Evolutionary conservation across 2,329 filamentous ascomycete genomes (phyloP).

Genomic region (Fusarium caatingaense): DNA sequence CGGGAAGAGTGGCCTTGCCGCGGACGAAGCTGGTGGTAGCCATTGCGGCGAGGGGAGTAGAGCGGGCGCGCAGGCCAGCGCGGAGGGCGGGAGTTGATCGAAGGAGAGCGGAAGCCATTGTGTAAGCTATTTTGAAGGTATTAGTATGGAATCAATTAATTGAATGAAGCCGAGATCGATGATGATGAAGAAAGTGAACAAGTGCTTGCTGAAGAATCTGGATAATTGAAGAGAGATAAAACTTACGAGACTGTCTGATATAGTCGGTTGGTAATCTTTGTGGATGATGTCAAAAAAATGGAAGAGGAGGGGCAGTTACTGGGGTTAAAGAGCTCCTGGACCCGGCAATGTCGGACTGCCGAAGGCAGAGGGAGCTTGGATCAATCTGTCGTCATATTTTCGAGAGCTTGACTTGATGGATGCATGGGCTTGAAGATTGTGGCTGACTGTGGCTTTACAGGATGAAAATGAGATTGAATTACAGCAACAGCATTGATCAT

Average conservation of each 20-base stretch:
- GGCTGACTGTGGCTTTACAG: conserved; percentile 9
- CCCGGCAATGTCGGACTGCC: conserved; percentile 45
- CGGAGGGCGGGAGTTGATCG: conserved; percentile 75
- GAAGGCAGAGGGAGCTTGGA: conserved; percentile 36
- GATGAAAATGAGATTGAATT: not conserved
- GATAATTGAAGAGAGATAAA: not conserved
- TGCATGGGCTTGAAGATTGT: conserved; percentile 7
- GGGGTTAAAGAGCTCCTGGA: conserved; percentile 25
- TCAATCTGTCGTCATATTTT: conserved; percentile 48
- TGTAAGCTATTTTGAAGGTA: conserved; percentile 40
- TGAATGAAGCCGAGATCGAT: not conserved
- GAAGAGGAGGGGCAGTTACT: conserved; percentile 24
- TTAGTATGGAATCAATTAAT: not conserved
- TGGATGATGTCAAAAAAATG: conserved; percentile 48
- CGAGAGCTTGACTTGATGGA: conserved; percentile 35
- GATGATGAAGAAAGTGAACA: not conserved
- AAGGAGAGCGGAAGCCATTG: conserved; percentile 82
- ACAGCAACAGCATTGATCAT: not conserved
- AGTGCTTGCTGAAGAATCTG: not conserved
- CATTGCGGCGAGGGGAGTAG: conserved; percentile 71
- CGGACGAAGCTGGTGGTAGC: conserved; percentile 82
- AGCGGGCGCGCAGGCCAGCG: conserved; percentile 75
- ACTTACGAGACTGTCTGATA: conserved; percentile 13
- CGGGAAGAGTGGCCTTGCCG: conserved; percentile 92
- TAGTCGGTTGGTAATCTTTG: not conserved